Evolutionary conservation across 176 grass and related monocot genomes (phyloP), one percentile per base, ranked within the genome.

Genomic region (Avena eriantha): DNA sequence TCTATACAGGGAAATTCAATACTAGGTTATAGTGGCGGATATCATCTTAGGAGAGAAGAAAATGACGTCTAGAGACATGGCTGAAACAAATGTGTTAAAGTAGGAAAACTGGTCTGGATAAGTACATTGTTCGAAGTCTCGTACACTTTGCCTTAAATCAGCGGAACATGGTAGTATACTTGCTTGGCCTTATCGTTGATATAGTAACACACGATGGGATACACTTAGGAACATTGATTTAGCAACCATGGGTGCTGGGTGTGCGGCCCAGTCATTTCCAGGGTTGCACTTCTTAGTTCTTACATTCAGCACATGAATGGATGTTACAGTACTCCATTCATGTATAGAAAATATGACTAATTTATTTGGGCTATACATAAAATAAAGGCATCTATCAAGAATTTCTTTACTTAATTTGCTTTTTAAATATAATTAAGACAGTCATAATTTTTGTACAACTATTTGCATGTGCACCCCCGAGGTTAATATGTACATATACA

Each of bases 1-100:
- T 33, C 24, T 66, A 16, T 66, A 33, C 13, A 66, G 1, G 26
- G 63, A 33, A 66, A 66, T 66, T 8, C 63, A 47, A 73, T 73
- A 49, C n/a, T 73, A 48, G 70, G n/a, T 49, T 49, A 48, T 49
- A 23, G 8, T 26, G 12, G 13, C 2, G 13, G 43, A 49, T 26
- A 73, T 73, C 70, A 8, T 73, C 48, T 73, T 24, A 73, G 70
- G 70, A 73, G 48, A 49, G 70, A 48, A 73, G 70, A 73, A 48
- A 73, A 73, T 73, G 69, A 73, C 39, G 41, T 73, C 10, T 72
- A 72, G 22, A 46, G 39, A 12, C 21, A 14, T 23, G 69, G 43
- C 43, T 24, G 13, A 16, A 36, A 73, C n/a, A 73, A 49, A 48
- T 49, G 43, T 41, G 39, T 7, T 41, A 41, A 41, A 41, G 39